phyloP scores from a whole-genome alignment of 1,284 basidiomycete species.

The Ganoderma lucidum region DNA sequence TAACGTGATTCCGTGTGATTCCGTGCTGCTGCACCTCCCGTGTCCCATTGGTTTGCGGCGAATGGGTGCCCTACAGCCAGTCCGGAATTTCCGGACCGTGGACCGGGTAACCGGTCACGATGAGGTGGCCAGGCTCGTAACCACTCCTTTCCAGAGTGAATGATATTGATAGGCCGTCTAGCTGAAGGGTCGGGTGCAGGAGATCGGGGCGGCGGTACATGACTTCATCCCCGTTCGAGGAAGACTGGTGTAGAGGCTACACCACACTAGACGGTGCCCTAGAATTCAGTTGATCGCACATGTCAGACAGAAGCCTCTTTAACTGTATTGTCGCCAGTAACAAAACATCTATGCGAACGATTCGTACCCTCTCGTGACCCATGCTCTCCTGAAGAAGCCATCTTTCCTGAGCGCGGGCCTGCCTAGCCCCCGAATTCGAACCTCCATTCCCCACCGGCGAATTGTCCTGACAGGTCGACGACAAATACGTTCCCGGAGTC shows the following conservation, averaged over 20 bases:
- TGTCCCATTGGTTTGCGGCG: neutral
- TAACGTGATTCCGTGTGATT: conserved; percentile 1
- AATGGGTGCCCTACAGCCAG: neutral
- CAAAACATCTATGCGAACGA: conserved; percentile 13
- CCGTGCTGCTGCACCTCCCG: neutral
- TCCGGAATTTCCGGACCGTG: neutral
- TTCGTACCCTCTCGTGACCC: conserved; percentile 3
- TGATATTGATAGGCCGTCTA: neutral
- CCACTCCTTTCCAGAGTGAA: neutral
- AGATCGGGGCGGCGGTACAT: neutral
- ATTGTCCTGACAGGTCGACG: conserved; percentile 64
- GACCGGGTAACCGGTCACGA: neutral
- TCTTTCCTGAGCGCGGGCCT: conserved; percentile 15
- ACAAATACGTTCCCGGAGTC: conserved; percentile 73
- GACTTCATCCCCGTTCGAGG: neutral
- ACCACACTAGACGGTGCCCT: neutral
- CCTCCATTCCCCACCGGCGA: conserved; percentile 53
- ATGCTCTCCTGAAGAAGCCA: conserved; percentile 18
- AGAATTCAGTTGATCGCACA: neutral
- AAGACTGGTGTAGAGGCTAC: neutral
- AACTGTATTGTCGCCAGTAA: neutral
- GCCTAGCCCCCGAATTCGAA: conserved; percentile 45
- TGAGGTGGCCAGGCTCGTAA: neutral
- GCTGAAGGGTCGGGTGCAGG: neutral
- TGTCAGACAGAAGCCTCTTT: conserved; percentile 5